These are phyloP conservation scores for Heliocybe sulcata DNA, from an alignment of 1,284 basidiomycete genomes.

Conservation along the genomic window DNA sequence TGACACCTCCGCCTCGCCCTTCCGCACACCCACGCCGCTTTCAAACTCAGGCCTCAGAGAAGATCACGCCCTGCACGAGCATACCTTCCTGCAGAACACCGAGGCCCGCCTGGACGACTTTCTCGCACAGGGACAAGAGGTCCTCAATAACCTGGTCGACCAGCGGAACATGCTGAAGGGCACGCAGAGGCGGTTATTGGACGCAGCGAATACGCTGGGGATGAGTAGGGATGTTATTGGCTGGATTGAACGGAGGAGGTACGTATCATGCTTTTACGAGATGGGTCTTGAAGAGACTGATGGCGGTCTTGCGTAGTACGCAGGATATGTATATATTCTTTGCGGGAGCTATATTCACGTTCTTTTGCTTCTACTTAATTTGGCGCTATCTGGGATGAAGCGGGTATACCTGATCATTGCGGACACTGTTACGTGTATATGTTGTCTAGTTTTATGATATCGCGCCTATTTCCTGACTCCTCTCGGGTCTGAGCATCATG, in stretches of 20 bases:
- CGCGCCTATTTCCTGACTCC: background rate
- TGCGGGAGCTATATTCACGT: conserved; percentile 77
- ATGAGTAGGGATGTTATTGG: conserved; percentile 88
- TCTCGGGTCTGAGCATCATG: background rate
- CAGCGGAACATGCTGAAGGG: conserved; percentile 90
- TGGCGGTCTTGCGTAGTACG: conserved; percentile 43
- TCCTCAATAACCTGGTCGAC: conserved; percentile 84
- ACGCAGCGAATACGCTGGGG: conserved; percentile 89
- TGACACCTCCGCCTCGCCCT: conserved; percentile 63
- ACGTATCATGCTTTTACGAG: conserved; percentile 11
- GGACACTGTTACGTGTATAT: conserved; percentile 1
- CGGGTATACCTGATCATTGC: background rate
- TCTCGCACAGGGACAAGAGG: conserved; percentile 83
- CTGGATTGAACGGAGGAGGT: conserved; percentile 93
- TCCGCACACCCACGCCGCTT: conserved; percentile 49
- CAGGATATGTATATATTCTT: conserved; percentile 37
- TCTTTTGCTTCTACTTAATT: conserved; percentile 87
- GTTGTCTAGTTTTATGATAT: conserved; percentile 7
- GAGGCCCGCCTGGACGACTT: conserved; percentile 82
- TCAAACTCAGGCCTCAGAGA: conserved; percentile 51
- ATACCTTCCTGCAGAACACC: conserved; percentile 79
- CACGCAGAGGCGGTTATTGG: conserved; percentile 75
- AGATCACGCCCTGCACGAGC: conserved; percentile 76
- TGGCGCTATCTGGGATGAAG: conserved; percentile 80
- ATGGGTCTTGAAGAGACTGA: background rate